Conservation (phyloP, 768 basidiomycete species). For the Lactarius deliciosus region DNA sequence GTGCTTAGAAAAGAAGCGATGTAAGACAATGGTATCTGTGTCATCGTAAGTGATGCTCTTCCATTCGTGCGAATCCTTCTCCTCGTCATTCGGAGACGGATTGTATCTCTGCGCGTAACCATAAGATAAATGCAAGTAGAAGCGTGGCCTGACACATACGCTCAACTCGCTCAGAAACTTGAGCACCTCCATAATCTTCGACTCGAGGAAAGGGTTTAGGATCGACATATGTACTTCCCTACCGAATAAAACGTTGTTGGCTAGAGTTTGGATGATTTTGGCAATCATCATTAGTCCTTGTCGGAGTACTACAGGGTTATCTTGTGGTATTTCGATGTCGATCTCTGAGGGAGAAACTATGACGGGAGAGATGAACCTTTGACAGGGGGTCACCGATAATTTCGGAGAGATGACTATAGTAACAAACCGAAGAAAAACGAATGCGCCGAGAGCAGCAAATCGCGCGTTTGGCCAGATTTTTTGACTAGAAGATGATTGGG, state of each 20-base stretch:
- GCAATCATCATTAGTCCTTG: slow-evolving; percentile 84
- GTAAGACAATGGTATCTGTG: slow-evolving; percentile 78
- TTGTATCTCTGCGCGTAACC: slow-evolving; percentile 43
- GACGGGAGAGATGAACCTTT: slow-evolving; percentile 87
- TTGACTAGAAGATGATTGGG: slow-evolving; percentile 42
- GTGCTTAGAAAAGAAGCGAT: slow-evolving; percentile 82
- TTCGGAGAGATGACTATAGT: background rate
- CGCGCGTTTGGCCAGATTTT: slow-evolving; percentile 77
- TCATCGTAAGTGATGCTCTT: slow-evolving; percentile 75
- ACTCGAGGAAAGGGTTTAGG: slow-evolving; percentile 71
- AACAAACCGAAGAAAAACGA: slow-evolving; percentile 81
- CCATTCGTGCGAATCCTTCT: slow-evolving; percentile 66
- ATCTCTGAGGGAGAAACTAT: slow-evolving; percentile 83
- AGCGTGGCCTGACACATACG: slow-evolving; percentile 41
- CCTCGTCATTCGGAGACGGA: slow-evolving; percentile 45
- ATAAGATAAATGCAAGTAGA: slow-evolving; percentile 7
- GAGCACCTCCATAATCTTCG: slow-evolving; percentile 70
- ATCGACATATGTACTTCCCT: slow-evolving; percentile 86
- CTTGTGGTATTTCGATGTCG: slow-evolving; percentile 76
- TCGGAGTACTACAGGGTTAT: slow-evolving; percentile 55
- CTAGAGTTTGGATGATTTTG: slow-evolving; percentile 90
- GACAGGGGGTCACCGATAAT: slow-evolving; percentile 2
- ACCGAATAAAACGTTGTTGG: slow-evolving; percentile 92
- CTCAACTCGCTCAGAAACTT: slow-evolving; percentile 74
- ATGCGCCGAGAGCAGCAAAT: slow-evolving; percentile 81